Evolutionary conservation across 306 rosid species (phyloP).

Genomic region (Lithocarpus polystachyus): DNA sequence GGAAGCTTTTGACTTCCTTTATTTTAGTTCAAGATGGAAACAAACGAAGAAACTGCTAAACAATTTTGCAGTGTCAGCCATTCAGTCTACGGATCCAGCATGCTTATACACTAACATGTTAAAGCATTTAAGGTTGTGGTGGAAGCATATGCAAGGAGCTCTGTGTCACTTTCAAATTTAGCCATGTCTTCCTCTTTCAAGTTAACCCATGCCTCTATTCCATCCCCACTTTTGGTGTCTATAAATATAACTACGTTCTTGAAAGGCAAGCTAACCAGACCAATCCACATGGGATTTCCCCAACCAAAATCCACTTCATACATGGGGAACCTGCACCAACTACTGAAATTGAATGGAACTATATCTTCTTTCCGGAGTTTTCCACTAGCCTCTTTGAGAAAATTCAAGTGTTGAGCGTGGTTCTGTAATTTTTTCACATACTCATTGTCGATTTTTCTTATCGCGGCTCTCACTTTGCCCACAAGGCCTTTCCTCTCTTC

Average conservation of each 20-base stretch:
- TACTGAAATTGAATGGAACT: not conserved
- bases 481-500: not conserved
- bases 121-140: too few species aligned
- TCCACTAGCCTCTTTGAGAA: not conserved
- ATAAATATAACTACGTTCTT: conserved; percentile 20
- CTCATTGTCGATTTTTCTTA: not conserved
- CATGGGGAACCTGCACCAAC: conserved; percentile 3
- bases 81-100: too few species aligned
- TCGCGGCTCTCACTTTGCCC: not conserved
- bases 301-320: conserved; percentile 41
- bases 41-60: too few species aligned
- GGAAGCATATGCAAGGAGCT: not conserved
- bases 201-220: conserved; percentile 39
- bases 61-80: too few species aligned
- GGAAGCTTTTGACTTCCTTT: too few species aligned
- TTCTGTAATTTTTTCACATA: not conserved
- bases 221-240: conserved; percentile 18
- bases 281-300: conserved; percentile 44
- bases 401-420: not conserved
- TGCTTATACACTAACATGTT: too few species aligned
- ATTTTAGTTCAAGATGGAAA: too few species aligned
- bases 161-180: conserved; percentile 5
- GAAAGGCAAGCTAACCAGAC: conserved; percentile 12
- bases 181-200: conserved; percentile 34
- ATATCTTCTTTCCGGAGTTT: not conserved